phyloP scores from a whole-genome alignment of 2,329 filamentous ascomycete genomes.

The Phyllachora maydis region DNA sequence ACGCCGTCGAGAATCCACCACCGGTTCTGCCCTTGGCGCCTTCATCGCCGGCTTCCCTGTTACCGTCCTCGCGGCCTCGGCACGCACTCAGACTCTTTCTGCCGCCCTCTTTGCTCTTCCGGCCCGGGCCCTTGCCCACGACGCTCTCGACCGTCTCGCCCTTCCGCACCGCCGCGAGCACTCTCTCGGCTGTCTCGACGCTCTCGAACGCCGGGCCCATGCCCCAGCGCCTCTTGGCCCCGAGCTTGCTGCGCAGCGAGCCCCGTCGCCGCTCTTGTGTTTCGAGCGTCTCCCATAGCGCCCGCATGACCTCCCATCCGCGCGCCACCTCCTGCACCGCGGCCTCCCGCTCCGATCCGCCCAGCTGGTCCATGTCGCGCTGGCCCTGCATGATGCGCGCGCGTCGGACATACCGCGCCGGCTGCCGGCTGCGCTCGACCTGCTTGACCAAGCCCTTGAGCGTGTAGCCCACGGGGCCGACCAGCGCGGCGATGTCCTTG shows the following conservation, averaged over 20 bases:
- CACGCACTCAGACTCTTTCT: conserved; percentile 2
- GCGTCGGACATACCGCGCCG: conserved; percentile 29
- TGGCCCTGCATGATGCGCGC: conserved; percentile 38
- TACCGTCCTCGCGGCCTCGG: conserved; percentile 1
- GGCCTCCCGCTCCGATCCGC: conserved; percentile 10
- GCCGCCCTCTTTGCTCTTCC: conserved; percentile 5
- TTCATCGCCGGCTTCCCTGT: conserved; percentile 1
- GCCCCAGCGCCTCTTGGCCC: conserved; percentile 10
- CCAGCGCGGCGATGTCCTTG: conserved; percentile 40
- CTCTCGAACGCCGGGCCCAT: conserved; percentile 25
- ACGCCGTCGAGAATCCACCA: background rate
- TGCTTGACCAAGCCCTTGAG: conserved; percentile 45
- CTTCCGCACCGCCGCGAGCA: conserved; percentile 21
- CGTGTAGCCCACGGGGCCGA: conserved; percentile 39
- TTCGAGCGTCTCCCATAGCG: conserved; percentile 17
- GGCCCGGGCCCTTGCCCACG: conserved; percentile 8
- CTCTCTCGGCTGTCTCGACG: conserved; percentile 21
- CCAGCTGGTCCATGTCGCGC: conserved; percentile 17
- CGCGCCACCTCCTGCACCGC: conserved; percentile 12
- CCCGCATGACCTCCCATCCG: conserved; percentile 20
- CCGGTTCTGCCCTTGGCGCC: background rate
- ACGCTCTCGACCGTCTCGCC: conserved; percentile 17
- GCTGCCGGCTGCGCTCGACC: conserved; percentile 27
- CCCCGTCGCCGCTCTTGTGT: conserved; percentile 12
- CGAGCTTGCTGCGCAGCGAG: conserved; percentile 7